These are phyloP conservation scores for Paradendryphiella salina DNA, from an alignment of 2,329 filamentous ascomycete species.

Conservation along the genomic window DNA sequence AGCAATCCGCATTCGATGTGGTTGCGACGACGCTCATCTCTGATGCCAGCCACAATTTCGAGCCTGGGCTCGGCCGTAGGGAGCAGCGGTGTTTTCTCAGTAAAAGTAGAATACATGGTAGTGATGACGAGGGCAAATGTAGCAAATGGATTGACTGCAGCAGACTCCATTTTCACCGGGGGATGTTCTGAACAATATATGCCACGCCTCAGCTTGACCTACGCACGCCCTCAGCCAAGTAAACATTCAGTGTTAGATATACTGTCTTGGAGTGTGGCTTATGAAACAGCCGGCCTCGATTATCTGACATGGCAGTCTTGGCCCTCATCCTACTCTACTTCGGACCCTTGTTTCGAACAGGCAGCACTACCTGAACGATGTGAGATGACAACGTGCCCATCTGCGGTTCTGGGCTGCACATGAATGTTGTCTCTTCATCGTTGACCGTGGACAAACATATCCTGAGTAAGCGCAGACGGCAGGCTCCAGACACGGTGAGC, in stretches of 20 bases:
- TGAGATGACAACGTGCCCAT: not conserved
- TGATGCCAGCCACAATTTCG: not conserved
- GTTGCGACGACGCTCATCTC: constrained; percentile 2
- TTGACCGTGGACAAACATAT: too few species aligned
- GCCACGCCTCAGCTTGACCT: not conserved
- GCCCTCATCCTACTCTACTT: constrained; percentile 1
- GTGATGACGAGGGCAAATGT: not conserved
- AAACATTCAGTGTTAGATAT: constrained; percentile 3
- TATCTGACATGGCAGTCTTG: constrained; percentile 13
- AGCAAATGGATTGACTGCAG: not conserved
- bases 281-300: constrained; percentile 12
- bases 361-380: not conserved
- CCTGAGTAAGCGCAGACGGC: too few species aligned
- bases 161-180: not conserved
- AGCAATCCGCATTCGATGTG: constrained; percentile 9
- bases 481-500: too few species aligned
- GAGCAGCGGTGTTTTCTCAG: constrained; percentile 13
- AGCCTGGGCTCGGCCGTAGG: constrained; percentile 1
- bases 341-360: constrained; percentile 2
- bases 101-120: constrained; percentile 5
- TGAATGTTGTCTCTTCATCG: too few species aligned
- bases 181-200: not conserved
- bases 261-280: constrained; percentile 8
- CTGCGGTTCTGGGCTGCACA: too few species aligned
- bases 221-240: not conserved